These are phyloP conservation scores for Marasmius sp. DNA, from an alignment of 1,284 basidiomycete species.

Conservation along the genomic window DNA sequence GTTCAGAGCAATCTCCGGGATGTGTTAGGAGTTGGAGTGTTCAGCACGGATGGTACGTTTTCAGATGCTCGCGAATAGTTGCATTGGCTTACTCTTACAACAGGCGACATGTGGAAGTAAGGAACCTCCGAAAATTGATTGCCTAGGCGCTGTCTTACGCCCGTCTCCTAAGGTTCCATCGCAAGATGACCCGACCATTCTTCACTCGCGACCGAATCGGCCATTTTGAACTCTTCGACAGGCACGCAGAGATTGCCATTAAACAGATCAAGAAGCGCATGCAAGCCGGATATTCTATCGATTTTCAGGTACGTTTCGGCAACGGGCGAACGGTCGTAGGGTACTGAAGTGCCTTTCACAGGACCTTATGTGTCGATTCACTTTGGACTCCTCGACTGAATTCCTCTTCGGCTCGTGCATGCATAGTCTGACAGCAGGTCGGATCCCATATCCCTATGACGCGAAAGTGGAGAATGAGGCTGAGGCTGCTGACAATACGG, in stretches of 20 bases:
- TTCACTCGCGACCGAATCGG: constrained; percentile 50
- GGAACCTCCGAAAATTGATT: constrained; percentile 10
- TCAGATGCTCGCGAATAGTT: neutral
- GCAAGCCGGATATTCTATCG: constrained; percentile 31
- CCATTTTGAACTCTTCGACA: constrained; percentile 55
- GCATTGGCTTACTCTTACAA: neutral
- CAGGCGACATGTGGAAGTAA: constrained; percentile 54
- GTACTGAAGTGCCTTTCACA: constrained; percentile 16
- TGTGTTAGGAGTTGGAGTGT: constrained; percentile 57
- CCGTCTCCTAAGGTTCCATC: constrained; percentile 43
- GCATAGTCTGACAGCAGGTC: constrained; percentile 31
- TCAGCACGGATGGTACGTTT: constrained; percentile 55
- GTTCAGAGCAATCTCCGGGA: constrained; percentile 35
- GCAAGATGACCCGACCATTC: constrained; percentile 57
- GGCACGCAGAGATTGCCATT: constrained; percentile 42
- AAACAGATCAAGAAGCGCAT: constrained; percentile 36
- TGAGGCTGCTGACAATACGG: neutral
- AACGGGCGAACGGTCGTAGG: neutral
- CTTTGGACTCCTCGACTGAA: constrained; percentile 45
- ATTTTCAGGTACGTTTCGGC: constrained; percentile 42
- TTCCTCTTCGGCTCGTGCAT: constrained; percentile 44
- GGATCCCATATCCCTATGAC: constrained; percentile 31
- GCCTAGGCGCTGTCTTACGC: neutral
- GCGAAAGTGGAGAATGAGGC: constrained; percentile 5
- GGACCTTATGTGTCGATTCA: constrained; percentile 40